Base-by-base conservation (phyloP, 2,329 filamentous ascomycete species). In the Colletotrichum sansevieriae region DNA sequence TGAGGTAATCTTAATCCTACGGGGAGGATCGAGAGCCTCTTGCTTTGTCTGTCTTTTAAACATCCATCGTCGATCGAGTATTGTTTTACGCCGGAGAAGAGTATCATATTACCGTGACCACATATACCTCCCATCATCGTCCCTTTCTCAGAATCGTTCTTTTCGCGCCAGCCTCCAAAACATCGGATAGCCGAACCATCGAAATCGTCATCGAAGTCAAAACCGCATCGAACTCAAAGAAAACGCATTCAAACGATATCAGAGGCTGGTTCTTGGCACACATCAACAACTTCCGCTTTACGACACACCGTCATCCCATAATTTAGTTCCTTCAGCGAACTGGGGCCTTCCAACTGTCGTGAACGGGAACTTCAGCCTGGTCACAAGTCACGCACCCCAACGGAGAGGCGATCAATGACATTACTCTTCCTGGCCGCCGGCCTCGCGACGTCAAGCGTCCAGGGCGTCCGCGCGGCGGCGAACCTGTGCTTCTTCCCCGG, bases 401-500 rank as follows among this genome's bases (percentile, higher is more conserved):
- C n/a, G n/a, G n/a, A n/a, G n/a, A n/a, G n/a, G n/a, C n/a, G n/a
- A n/a, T 49, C 55, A n/a, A 68, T 35, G 15, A 56, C 47, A 37
- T 20, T 68, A 58, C 49, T 65, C 41, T 10, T 51, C 12, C 33
- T 65, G 47, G 55, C 64, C 46, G n/a, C 63, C 35, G 29, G 46
- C 63, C n/a, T 59, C 57, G 43, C 29, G 20, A 33, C 44, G 39
- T 18, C 52, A 18, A 35, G 2, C 39, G n/a, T 43, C 11, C 10
- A 25, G 11, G 52, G 52, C 2, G 52, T 39, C 18, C 20, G 60
- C 33, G 65, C 62, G 10, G 65, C 61, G 13, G 65, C 65, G 6
- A 65, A 68, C 47, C 41, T 68, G 39, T 68, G 65, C 62, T 68
- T 60, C 62, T 68, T 68, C 55, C 65, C 65, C 22, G 65, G 65